Evolutionary conservation across 345 rosid species (phyloP), one percentile per base, ranked within the genome.

Genomic region (Gossypium anomalum): DNA sequence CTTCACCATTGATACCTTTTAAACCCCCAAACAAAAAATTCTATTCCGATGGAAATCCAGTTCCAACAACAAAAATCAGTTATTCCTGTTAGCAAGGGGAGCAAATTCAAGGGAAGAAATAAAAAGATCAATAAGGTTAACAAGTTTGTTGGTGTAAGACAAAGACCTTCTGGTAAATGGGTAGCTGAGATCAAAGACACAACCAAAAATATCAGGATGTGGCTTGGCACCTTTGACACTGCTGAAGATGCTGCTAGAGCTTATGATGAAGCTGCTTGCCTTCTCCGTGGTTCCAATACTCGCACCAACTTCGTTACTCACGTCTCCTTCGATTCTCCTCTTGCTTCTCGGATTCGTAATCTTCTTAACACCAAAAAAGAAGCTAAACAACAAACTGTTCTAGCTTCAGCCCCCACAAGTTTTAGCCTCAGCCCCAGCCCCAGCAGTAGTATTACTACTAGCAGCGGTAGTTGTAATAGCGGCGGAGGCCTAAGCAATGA

Each of bases 111-210:
- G 82, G 86, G 83, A 34, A 72, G 80, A 76, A 75, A 73, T 15
- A 71, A 70, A 10, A 74, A 56, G 74, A 75, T 25, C 73, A 72
- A 52, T 67, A 81, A 68, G 61, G 80, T 34, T 61, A 87, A 72
- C 83, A 86, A 81, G 78, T 90, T 84, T 69, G 85, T 90, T 53
- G 94, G 94, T 48, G 92, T 90, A 59, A 82, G 94, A 38, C 92
- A 90, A 80, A 84, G 94, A 81, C 90, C 90, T 68, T 90, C 94
- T 0, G 94, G 94, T n/a, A 84, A 89, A 82, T 90, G 94, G 94
- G 89, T 90, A 2, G 94, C 94, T 13, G 94, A 90, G 82, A 90
- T 90, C 83, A 90, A 90, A 73, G 94, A 88, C 88, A 90, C 94
- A 25, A 85, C 92, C 15, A 84, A 90, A 38, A 90, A 90, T 83